These are phyloP conservation scores for Daldinia grandis DNA, from an alignment of 495 filamentous ascomycete genomes.

Conservation along the genomic window DNA sequence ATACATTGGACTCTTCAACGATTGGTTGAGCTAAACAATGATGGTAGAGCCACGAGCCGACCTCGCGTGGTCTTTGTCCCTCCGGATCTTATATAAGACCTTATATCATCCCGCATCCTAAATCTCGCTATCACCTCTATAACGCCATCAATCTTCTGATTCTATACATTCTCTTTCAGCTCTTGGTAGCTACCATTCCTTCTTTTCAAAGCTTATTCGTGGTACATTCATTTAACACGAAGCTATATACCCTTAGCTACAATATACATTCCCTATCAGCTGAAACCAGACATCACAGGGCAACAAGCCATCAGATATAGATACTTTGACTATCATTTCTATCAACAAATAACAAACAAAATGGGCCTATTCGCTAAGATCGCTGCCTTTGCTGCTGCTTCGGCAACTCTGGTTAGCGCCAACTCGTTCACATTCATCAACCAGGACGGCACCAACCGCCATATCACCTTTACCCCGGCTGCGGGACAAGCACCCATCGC, in stretches of 20 bases:
- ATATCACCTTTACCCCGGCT: constrained; percentile 54
- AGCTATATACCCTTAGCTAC: constrained; percentile 39
- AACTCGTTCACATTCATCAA: constrained; percentile 59
- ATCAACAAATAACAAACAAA: constrained; percentile 36
- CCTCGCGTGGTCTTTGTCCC: constrained; percentile 30
- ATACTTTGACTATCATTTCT: constrained; percentile 17
- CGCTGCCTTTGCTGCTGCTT: constrained; percentile 39
- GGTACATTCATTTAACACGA: constrained; percentile 43
- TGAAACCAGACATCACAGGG: constrained; percentile 14
- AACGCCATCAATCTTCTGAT: constrained; percentile 35
- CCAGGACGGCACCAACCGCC: constrained; percentile 57
- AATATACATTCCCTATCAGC: constrained; percentile 28
- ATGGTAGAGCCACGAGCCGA: constrained; percentile 21
- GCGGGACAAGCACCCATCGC: constrained; percentile 35
- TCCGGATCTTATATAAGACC: constrained; percentile 32
- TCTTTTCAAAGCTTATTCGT: constrained; percentile 38
- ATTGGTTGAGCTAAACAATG: constrained; percentile 32
- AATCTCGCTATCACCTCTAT: constrained; percentile 4
- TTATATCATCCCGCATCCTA: constrained; percentile 12
- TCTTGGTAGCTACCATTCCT: constrained; percentile 41
- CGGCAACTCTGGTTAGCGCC: constrained; percentile 46
- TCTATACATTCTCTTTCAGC: constrained; percentile 35
- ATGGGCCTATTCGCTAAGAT: constrained; percentile 48
- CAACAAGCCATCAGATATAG: constrained; percentile 10
- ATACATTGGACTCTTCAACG: constrained; percentile 1